A percentile compares a stretch with the other conserved stretches of the same genome.
phyloP scores from a whole-genome alignment of 331 rosid species.

The Saraca asoca region DNA sequence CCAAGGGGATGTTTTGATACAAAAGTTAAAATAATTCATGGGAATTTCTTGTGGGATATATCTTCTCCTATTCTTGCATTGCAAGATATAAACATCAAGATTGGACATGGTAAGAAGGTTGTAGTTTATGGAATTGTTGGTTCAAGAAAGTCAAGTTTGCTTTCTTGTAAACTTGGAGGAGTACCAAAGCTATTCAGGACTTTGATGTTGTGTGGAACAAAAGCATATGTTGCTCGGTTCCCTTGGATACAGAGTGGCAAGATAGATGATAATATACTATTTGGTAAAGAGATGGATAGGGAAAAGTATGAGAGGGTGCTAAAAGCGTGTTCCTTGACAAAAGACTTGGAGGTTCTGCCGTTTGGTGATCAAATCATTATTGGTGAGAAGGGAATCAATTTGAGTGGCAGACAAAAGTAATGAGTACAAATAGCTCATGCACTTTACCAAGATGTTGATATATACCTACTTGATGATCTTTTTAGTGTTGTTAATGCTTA shows the following conservation, averaged over 20 bases:
- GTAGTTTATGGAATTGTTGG: conserved; percentile 76
- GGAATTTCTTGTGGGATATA: conserved; percentile 67
- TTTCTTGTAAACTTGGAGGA: conserved; percentile 65
- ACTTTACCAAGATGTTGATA: conserved; percentile 75
- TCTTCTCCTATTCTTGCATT: conserved; percentile 45
- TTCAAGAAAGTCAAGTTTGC: conserved; percentile 71
- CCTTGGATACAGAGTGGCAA: conserved; percentile 93
- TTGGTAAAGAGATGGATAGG: conserved; percentile 73
- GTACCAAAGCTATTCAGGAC: conserved; percentile 59
- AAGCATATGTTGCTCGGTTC: conserved; percentile 80
- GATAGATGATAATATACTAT: conserved; percentile 71
- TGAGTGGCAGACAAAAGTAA: conserved; percentile 92
- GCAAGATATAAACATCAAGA: conserved; percentile 46
- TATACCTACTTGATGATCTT: conserved; percentile 82
- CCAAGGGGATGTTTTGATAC: conserved; percentile 51
- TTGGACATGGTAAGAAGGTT: conserved; percentile 54
- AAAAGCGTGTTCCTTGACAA: conserved; percentile 71
- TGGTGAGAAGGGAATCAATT: conserved; percentile 86
- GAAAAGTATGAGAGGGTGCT: conserved; percentile 67
- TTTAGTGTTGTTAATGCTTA: conserved; percentile 92
- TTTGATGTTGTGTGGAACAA: conserved; percentile 43
- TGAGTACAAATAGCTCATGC: conserved; percentile 83
- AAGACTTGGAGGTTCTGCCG: conserved; percentile 70
- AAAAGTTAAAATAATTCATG: conserved; percentile 53
- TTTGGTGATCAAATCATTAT: conserved; percentile 80